Percentiles rank a stretch among this genome's conserved stretches.
These are phyloP conservation scores for Alternaria postmessia DNA, from an alignment of 2,329 filamentous ascomycete species.

Conservation along the genomic window DNA sequence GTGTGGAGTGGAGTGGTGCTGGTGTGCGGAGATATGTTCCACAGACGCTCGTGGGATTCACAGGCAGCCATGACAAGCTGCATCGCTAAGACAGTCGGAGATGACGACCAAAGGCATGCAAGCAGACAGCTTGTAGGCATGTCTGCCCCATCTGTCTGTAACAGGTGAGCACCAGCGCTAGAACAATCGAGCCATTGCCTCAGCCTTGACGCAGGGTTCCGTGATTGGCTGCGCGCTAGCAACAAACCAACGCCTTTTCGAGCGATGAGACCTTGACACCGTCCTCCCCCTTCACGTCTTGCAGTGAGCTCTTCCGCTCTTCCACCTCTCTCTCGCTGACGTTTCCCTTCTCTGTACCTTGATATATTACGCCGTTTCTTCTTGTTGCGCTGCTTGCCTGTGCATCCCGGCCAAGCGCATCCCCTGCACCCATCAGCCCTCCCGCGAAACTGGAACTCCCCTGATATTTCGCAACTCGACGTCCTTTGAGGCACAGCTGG, in stretches of 20 bases:
- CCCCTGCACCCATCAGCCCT: constrained; percentile 27
- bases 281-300: constrained; percentile 17
- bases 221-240: constrained; percentile 25
- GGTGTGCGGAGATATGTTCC: constrained; percentile 1
- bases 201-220: constrained; percentile 27
- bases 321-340: constrained; percentile 12
- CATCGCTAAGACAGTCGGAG: not conserved
- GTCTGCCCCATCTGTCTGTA: constrained; percentile 11
- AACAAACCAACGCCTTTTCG: constrained; percentile 19
- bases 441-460: constrained; percentile 19
- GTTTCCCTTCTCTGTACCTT: constrained; percentile 35
- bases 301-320: constrained; percentile 18
- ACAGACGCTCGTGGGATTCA: constrained; percentile 3
- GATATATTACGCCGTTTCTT: constrained; percentile 33
- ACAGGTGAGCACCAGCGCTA: constrained; percentile 17
- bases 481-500: constrained; percentile 45
- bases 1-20: not conserved
- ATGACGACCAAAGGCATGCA: not conserved
- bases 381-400: constrained; percentile 24
- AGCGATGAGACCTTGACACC: constrained; percentile 5
- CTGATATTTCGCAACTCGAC: constrained; percentile 29
- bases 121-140: constrained; percentile 3
- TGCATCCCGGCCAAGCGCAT: constrained; percentile 15
- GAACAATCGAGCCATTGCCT: constrained; percentile 24
- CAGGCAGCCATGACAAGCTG: not conserved